A percentile compares a stretch with the other conserved stretches of the same genome.
Conservation (phyloP, 2,329 filamentous ascomycete genomes). For the Ophiosphaerella herpotricha region DNA sequence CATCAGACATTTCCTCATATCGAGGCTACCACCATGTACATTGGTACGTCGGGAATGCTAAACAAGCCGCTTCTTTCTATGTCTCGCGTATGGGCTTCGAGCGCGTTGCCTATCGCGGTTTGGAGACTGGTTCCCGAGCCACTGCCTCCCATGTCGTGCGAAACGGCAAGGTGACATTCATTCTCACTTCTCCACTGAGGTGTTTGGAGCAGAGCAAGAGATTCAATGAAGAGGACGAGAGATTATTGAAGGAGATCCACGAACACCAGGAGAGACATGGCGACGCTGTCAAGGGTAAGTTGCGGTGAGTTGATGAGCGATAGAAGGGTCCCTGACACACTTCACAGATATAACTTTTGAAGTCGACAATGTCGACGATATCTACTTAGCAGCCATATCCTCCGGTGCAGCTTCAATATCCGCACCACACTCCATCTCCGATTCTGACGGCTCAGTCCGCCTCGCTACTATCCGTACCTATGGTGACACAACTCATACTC, state of each 20-base stretch:
- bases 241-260: constrained; percentile 74
- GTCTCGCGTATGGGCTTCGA: constrained; percentile 84
- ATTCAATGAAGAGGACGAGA: constrained; percentile 61
- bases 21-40: constrained; percentile 90
- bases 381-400: constrained; percentile 74
- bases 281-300: constrained; percentile 76
- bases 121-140: constrained; percentile 83
- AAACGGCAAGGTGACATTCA: constrained; percentile 77
- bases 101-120: constrained; percentile 79
- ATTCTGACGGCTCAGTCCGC: constrained; percentile 69
- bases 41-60: constrained; percentile 97
- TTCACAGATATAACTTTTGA: constrained; percentile 81
- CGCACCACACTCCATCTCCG: constrained; percentile 57
- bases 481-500: constrained; percentile 92
- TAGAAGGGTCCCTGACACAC: constrained; percentile 7
- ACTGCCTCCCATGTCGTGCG: constrained; percentile 83
- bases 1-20: constrained; percentile 58
- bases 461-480: constrained; percentile 87
- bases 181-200: constrained; percentile 81
- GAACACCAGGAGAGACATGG: constrained; percentile 84
- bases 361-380: constrained; percentile 83
- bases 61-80: constrained; percentile 91
- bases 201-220: constrained; percentile 38
- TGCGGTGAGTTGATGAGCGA: neutral
- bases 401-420: constrained; percentile 67